phyloP scores from a whole-genome alignment of 2,329 filamentous ascomycete genomes.

The Colletotrichum kahawae region DNA sequence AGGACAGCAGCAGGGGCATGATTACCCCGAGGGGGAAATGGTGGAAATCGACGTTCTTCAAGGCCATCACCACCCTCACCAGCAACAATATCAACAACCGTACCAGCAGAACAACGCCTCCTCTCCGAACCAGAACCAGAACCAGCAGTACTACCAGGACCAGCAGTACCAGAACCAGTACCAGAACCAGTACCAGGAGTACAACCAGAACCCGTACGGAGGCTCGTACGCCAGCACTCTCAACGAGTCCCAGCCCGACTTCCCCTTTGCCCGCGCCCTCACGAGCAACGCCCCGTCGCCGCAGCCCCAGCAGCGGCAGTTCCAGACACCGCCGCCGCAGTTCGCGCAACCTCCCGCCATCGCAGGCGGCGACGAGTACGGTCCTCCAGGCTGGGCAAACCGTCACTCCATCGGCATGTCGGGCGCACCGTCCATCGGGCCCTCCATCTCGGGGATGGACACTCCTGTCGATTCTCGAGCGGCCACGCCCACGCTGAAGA shows the following conservation, averaged over 20 bases:
- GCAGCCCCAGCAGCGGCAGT: conserved; percentile 10
- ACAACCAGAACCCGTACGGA: neutral
- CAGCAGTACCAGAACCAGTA: conserved; percentile 23
- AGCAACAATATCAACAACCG: conserved; percentile 15
- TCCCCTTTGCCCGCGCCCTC: conserved; percentile 9
- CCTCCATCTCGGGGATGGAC: conserved; percentile 22
- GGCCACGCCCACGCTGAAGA: conserved; percentile 33
- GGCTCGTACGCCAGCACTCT: neutral
- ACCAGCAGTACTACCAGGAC: conserved; percentile 32
- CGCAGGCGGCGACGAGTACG: conserved; percentile 13
- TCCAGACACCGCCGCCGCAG: neutral
- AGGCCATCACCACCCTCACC: conserved; percentile 18
- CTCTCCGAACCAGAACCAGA: neutral
- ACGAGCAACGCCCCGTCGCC: conserved; percentile 12
- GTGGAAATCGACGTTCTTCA: conserved; percentile 38
- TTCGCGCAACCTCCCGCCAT: neutral
- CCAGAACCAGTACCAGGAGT: neutral
- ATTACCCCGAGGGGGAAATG: conserved; percentile 34
- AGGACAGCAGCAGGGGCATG: conserved; percentile 26
- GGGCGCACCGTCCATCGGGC: conserved; percentile 13
- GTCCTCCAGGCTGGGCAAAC: conserved; percentile 19
- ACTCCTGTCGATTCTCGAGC: conserved; percentile 27
- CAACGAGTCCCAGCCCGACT: neutral
- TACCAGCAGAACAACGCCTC: conserved; percentile 27
- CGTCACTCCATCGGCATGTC: conserved; percentile 19